Evolutionary conservation across 2,329 filamentous ascomycete species (phyloP).

Genomic region (Calonectria crousiana): DNA sequence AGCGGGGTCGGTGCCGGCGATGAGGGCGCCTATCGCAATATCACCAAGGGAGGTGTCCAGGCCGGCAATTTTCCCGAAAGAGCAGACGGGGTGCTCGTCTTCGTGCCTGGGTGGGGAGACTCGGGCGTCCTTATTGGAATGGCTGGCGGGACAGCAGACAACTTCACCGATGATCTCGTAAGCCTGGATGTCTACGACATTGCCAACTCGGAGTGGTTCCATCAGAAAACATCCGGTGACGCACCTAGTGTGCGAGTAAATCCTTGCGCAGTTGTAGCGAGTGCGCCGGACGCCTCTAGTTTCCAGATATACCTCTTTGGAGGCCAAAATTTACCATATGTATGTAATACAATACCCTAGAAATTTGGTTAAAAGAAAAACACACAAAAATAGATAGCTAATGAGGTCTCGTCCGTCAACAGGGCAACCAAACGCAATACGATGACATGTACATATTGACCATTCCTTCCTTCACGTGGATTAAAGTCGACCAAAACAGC

Average conservation of each 20-base stretch:
- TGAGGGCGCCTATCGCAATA: constrained; percentile 77
- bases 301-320: constrained; percentile 86
- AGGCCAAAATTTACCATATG: constrained; percentile 78
- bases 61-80: constrained; percentile 76
- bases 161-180: constrained; percentile 69
- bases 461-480: constrained; percentile 74
- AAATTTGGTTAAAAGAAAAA: not conserved
- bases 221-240: constrained; percentile 66
- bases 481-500: constrained; percentile 63
- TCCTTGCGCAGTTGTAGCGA: constrained; percentile 72
- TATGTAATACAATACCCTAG: constrained; percentile 41
- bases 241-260: constrained; percentile 65
- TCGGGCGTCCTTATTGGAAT: constrained; percentile 79
- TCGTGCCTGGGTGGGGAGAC: constrained; percentile 79
- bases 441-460: constrained; percentile 74
- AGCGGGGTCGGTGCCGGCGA: constrained; percentile 67
- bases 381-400: constrained; percentile 2
- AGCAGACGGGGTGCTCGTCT: constrained; percentile 79
- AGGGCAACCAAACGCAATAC: constrained; percentile 67
- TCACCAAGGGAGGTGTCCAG: constrained; percentile 79
- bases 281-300: constrained; percentile 77
- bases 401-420: not conserved
- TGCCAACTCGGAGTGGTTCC: constrained; percentile 70
- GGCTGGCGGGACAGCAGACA: constrained; percentile 77
- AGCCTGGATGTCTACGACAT: constrained; percentile 78